Percentiles rank a stretch among this genome's conserved stretches.
These are phyloP conservation scores for Mycena crocata DNA, from an alignment of 768 basidiomycete genomes.

Conservation along the genomic window DNA sequence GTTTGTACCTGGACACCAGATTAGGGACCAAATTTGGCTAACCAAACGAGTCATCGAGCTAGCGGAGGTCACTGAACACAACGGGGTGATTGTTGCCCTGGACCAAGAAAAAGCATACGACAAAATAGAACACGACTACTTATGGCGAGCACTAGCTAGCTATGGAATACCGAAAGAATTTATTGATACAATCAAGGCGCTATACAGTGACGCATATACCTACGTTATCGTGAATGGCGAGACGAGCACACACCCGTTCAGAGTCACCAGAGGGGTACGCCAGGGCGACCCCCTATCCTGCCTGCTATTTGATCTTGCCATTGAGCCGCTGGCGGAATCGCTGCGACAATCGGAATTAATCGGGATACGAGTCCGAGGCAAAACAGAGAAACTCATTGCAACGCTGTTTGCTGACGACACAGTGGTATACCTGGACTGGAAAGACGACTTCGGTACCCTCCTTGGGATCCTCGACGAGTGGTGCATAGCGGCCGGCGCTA, in stretches of 20 bases:
- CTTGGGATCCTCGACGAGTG: too few species aligned
- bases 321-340: too few species aligned
- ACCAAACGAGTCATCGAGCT: too few species aligned
- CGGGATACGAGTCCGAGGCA: conserved; percentile 31
- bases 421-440: conserved; percentile 21
- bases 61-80: too few species aligned
- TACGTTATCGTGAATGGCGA: conserved; percentile 40
- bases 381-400: conserved; percentile 7
- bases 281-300: conserved; percentile 46
- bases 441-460: neutral
- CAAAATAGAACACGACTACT: too few species aligned
- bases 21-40: conserved; percentile 36
- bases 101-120: too few species aligned
- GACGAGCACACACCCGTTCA: conserved; percentile 22
- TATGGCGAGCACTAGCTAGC: conserved; percentile 12
- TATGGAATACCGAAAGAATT: conserved; percentile 25
- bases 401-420: conserved; percentile 42
- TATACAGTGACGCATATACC: conserved; percentile 25
- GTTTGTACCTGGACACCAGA: conserved; percentile 20
- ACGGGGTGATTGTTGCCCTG: too few species aligned
- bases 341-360: conserved; percentile 31
- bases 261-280: conserved; percentile 39
- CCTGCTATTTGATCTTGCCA: too few species aligned
- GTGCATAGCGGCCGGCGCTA: conserved; percentile 1
- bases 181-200: neutral